Evolutionary conservation across 2,329 filamentous ascomycete genomes (phyloP).

Genomic region (Venturiaceae sp.): DNA sequence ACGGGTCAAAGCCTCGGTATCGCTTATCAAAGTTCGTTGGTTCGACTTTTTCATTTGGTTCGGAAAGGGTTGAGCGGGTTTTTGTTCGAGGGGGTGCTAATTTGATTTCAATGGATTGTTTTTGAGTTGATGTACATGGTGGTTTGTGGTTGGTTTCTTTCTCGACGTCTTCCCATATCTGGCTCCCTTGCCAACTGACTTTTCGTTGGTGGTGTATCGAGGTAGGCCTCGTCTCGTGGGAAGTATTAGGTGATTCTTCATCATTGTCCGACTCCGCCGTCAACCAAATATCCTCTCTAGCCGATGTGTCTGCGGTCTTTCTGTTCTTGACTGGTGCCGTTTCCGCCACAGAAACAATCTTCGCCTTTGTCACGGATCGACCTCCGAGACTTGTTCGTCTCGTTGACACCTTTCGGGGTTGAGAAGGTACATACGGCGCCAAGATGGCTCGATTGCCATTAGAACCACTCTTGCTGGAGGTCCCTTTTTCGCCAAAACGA

Average conservation of each 20-base stretch:
- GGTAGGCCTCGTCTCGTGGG: background rate
- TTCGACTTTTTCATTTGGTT: background rate
- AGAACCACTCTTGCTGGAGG: background rate
- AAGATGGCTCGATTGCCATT: constrained; percentile 1
- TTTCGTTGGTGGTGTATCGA: background rate
- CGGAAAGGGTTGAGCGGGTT: background rate
- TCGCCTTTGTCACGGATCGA: background rate
- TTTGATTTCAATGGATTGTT: background rate
- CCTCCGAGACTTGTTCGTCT: background rate
- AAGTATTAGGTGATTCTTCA: background rate
- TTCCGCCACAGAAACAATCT: background rate
- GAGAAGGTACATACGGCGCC: constrained; percentile 9
- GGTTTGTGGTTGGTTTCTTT: background rate
- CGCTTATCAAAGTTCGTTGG: background rate
- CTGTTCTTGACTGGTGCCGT: background rate
- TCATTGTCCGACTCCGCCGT: constrained; percentile 16
- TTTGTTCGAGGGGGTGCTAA: background rate
- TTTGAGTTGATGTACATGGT: background rate
- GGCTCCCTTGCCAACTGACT: background rate
- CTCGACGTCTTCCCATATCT: background rate
- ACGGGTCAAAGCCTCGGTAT: background rate
- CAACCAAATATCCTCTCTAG: constrained; percentile 20
- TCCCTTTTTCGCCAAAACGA: constrained; percentile 2
- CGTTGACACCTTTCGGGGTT: background rate
- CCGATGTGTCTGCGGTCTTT: constrained; percentile 6